Conservation (phyloP, 768 basidiomycete genomes). For the Boletus tomentosulus region DNA sequence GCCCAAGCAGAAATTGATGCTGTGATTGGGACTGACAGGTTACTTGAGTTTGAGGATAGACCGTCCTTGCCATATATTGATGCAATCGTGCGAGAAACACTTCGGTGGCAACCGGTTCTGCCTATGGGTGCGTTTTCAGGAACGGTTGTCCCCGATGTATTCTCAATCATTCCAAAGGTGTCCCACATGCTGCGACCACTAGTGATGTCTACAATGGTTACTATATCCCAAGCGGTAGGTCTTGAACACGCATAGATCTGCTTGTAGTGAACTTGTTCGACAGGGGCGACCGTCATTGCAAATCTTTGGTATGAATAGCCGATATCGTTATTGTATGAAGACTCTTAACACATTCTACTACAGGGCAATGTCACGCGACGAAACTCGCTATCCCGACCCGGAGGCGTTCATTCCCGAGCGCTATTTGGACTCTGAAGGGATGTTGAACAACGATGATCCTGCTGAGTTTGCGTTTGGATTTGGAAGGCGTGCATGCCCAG, state of each 20-base stretch:
- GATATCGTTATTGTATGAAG: background rate
- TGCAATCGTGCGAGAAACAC: constrained; percentile 6
- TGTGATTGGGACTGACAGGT: constrained; percentile 3
- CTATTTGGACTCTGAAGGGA: constrained; percentile 3
- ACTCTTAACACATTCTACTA: background rate
- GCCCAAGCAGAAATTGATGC: constrained; percentile 11
- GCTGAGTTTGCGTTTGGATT: constrained; percentile 5
- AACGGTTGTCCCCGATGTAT: background rate
- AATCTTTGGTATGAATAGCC: constrained; percentile 6
- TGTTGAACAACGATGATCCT: constrained; percentile 2
- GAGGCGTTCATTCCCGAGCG: constrained; percentile 12
- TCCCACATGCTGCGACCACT: constrained; percentile 25
- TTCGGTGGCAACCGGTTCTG: constrained; percentile 3
- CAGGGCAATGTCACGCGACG: constrained; percentile 7
- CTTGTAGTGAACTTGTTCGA: background rate
- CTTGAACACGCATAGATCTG: background rate
- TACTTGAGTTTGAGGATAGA: background rate
- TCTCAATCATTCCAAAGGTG: background rate
- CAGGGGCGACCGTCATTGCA: constrained; percentile 4
- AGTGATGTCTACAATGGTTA: constrained; percentile 42
- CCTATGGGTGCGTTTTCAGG: background rate
- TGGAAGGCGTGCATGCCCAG: constrained; percentile 7
- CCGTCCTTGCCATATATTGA: constrained; percentile 6
- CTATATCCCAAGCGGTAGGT: constrained; percentile 46
- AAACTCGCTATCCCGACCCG: constrained; percentile 8